Evolutionary conservation across 2,329 filamentous ascomycete species (phyloP).

Genomic region (Aspergillus hortae): DNA sequence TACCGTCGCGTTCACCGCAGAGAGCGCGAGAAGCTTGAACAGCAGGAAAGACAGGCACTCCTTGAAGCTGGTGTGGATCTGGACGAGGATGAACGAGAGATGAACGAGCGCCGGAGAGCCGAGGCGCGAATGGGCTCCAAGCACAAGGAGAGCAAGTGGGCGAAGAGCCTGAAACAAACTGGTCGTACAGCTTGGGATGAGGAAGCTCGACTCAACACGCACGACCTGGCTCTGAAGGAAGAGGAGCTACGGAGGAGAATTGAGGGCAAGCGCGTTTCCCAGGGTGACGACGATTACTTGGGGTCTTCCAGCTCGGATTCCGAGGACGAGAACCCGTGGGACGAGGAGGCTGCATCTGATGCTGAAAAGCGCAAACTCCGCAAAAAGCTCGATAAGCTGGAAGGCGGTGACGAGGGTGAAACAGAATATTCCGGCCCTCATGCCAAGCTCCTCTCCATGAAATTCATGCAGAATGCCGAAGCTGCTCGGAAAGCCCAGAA

Average conservation of each 20-base stretch:
- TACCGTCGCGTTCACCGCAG: slow-evolving; percentile 90
- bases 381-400: slow-evolving; percentile 44
- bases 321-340: slow-evolving; percentile 56
- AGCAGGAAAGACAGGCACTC: slow-evolving; percentile 56
- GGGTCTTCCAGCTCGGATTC: slow-evolving; percentile 59
- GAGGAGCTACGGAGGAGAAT: slow-evolving; percentile 78
- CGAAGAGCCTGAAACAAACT: slow-evolving; percentile 74
- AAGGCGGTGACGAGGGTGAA: slow-evolving; percentile 46
- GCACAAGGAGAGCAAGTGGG: slow-evolving; percentile 88
- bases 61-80: slow-evolving; percentile 58
- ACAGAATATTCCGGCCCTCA: slow-evolving; percentile 45
- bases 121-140: slow-evolving; percentile 81
- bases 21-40: slow-evolving; percentile 59
- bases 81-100: slow-evolving; percentile 63
- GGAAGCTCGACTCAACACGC: slow-evolving; percentile 71
- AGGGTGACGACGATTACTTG: slow-evolving; percentile 56
- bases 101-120: slow-evolving; percentile 70
- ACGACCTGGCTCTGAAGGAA: slow-evolving; percentile 76
- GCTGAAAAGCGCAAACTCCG: slow-evolving; percentile 34
- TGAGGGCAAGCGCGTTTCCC: slow-evolving; percentile 65
- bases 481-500: slow-evolving; percentile 73
- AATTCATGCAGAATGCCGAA: slow-evolving; percentile 92
- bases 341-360: slow-evolving; percentile 48
- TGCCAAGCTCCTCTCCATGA: slow-evolving; percentile 74
- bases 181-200: slow-evolving; percentile 86